These are phyloP conservation scores for Cyberlindnera japonica DNA, from an alignment of 805 yeast genomes.

Conservation along the genomic window DNA sequence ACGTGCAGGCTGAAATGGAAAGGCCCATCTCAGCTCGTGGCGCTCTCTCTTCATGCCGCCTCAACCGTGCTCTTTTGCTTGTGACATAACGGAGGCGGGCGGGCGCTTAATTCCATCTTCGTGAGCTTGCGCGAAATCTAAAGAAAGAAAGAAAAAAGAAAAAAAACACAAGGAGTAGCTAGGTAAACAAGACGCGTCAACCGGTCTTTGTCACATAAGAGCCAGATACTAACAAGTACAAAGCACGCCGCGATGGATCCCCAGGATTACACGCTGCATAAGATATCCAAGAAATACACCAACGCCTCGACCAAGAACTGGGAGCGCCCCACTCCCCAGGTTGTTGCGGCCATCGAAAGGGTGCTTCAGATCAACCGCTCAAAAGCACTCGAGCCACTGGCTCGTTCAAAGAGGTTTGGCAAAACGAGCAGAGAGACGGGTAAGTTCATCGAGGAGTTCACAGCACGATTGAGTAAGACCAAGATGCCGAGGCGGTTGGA, in stretches of 20 bases:
- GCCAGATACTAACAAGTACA: background rate
- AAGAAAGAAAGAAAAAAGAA: too few relatives aligned
- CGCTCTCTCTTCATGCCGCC: too few relatives aligned
- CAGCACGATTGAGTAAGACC: constrained; percentile 8
- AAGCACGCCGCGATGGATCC: background rate
- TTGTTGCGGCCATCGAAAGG: constrained; percentile 8
- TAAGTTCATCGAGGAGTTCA: constrained; percentile 13
- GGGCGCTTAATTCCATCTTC: too few relatives aligned
- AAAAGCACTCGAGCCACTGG: constrained; percentile 12
- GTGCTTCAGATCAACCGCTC: constrained; percentile 19
- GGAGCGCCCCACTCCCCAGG: constrained; percentile 15
- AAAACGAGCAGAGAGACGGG: constrained; percentile 8
- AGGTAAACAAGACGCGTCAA: background rate
- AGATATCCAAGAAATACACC: constrained; percentile 20
- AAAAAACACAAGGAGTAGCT: too few relatives aligned
- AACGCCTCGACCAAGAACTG: constrained; percentile 14
- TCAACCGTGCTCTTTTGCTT: too few relatives aligned
- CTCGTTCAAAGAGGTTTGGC: constrained; percentile 4
- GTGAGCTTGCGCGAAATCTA: too few relatives aligned
- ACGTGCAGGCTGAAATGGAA: too few relatives aligned
- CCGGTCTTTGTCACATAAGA: background rate
- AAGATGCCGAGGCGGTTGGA: constrained; percentile 18
- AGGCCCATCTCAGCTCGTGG: too few relatives aligned
- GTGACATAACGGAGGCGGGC: too few relatives aligned
- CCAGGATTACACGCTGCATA: constrained; percentile 16